Conservation (phyloP, 176 grass and related monocot species). For the Echinochloa phyllopogon region DNA sequence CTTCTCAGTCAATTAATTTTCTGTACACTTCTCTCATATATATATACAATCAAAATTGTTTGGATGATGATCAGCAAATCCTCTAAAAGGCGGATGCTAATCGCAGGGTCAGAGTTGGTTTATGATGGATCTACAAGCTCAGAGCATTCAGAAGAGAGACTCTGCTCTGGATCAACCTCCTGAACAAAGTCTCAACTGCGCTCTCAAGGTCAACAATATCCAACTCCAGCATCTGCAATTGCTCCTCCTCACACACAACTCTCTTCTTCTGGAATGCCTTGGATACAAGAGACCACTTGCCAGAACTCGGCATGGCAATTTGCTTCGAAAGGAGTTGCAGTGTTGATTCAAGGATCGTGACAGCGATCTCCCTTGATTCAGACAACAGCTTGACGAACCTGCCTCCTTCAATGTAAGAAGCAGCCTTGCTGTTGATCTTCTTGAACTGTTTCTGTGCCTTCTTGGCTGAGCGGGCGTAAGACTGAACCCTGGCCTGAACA, state of each 20-base stretch:
- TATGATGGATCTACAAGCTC: slow-evolving; percentile 35
- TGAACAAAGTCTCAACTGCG: slow-evolving; percentile 42
- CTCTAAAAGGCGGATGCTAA: slow-evolving; percentile 16
- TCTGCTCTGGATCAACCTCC: slow-evolving; percentile 35
- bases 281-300: slow-evolving; percentile 29
- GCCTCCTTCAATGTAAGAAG: not conserved
- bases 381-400: not conserved
- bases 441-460: slow-evolving; percentile 21
- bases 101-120: not conserved
- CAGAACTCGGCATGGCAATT: not conserved
- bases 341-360: not conserved
- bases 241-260: slow-evolving; percentile 14
- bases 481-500: slow-evolving; percentile 31
- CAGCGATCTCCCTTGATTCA: not conserved
- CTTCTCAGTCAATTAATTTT: not conserved
- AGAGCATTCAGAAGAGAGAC: slow-evolving; percentile 48
- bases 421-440: not conserved
- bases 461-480: not conserved
- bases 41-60: slow-evolving; percentile 8
- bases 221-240: slow-evolving; percentile 30
- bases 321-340: not conserved
- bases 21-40: slow-evolving; percentile 5
- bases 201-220: slow-evolving; percentile 35
- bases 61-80: not conserved
- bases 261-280: slow-evolving; percentile 10